A percentile compares a stretch with the other conserved stretches of the same genome.
phyloP scores from a whole-genome alignment of 2,329 filamentous ascomycete genomes.

The Trichoderma lentiforme region DNA sequence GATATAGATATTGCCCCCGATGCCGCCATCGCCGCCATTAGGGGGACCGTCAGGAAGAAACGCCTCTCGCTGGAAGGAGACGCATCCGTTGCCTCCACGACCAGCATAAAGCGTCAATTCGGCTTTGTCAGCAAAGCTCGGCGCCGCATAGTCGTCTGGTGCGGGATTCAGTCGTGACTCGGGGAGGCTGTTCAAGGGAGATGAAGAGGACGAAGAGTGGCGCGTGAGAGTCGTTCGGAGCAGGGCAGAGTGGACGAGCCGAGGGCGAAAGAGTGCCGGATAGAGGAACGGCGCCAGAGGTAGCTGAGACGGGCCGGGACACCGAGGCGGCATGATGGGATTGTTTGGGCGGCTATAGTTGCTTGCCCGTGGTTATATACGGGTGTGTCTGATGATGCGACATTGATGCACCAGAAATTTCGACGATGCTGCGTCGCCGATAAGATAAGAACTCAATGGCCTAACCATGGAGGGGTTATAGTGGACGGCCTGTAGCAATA shows the following conservation, averaged over 20 bases:
- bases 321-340: conserved; percentile 29
- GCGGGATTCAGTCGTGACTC: conserved; percentile 70
- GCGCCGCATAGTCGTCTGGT: conserved; percentile 78
- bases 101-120: conserved; percentile 75
- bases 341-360: neutral
- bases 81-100: conserved; percentile 82
- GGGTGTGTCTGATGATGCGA: neutral
- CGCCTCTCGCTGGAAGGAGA: conserved; percentile 89
- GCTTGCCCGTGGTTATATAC: neutral
- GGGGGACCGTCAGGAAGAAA: conserved; percentile 84
- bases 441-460: conserved; percentile 2
- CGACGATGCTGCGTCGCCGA: neutral
- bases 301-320: conserved; percentile 21
- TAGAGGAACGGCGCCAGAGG: conserved; percentile 46
- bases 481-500: neutral
- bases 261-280: conserved; percentile 41
- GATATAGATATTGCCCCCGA: conserved; percentile 89
- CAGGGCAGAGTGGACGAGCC: conserved; percentile 23
- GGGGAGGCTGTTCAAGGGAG: conserved; percentile 32
- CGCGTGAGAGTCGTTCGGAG: conserved; percentile 22
- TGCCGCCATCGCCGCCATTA: conserved; percentile 92
- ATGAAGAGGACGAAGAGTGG: conserved; percentile 20
- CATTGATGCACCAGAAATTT: neutral
- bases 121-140: conserved; percentile 85
- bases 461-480: neutral